phyloP scores from a whole-genome alignment of 164 flowering plant genomes.

The Magnolia kwangsiensis region DNA sequence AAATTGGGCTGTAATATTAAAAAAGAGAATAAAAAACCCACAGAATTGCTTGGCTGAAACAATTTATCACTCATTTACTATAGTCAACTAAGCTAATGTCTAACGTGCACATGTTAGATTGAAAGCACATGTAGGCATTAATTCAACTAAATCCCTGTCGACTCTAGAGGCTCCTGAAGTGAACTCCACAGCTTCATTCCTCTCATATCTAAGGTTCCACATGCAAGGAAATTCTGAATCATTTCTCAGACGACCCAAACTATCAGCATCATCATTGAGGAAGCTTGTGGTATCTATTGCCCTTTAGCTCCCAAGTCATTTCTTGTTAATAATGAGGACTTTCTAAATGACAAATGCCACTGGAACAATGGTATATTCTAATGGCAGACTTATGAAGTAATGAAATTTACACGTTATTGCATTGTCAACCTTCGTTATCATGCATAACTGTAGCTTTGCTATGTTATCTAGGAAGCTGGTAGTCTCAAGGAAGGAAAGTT shows the following conservation, averaged over 20 bases:
- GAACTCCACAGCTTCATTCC: too few relatives aligned
- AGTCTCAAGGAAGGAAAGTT: constrained; percentile 38
- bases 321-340: background rate
- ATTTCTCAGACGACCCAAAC: background rate
- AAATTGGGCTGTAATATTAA: too few relatives aligned
- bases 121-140: too few relatives aligned
- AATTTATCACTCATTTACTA: too few relatives aligned
- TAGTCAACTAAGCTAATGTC: too few relatives aligned
- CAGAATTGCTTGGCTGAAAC: too few relatives aligned
- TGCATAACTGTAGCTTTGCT: constrained; percentile 4
- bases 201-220: background rate
- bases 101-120: too few relatives aligned
- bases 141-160: too few relatives aligned
- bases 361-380: background rate
- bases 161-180: too few relatives aligned
- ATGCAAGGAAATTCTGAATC: background rate
- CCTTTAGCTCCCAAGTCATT: background rate
- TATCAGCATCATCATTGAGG: background rate
- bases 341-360: background rate
- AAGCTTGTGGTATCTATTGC: background rate
- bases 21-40: too few relatives aligned
- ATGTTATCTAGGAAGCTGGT: constrained; percentile 58
- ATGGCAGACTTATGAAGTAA: background rate
- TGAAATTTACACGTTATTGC: background rate
- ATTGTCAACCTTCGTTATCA: background rate